Percentiles rank a stretch among this genome's conserved stretches.
Evolutionary conservation across 1,284 basidiomycete species (phyloP).

Genomic region (Cryptococcus jaspeensis): DNA sequence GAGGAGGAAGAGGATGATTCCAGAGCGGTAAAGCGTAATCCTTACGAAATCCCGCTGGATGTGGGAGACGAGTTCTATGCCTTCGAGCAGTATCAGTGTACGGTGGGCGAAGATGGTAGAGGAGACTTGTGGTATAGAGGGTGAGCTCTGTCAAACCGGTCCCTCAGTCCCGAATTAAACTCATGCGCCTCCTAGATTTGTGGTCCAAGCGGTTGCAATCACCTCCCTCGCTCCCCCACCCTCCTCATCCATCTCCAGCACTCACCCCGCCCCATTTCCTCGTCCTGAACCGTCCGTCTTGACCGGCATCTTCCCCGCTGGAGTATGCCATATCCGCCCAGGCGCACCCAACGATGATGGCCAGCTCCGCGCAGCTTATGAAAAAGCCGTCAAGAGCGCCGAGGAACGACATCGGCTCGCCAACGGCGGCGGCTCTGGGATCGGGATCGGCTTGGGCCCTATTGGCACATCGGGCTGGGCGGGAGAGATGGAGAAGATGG

Average conservation of each 20-base stretch:
- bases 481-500: slow-evolving; percentile 62
- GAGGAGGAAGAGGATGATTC: not conserved
- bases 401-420: slow-evolving; percentile 21
- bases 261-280: slow-evolving; percentile 22
- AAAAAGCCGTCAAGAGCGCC: slow-evolving; percentile 29
- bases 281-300: slow-evolving; percentile 69
- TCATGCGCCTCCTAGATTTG: slow-evolving; percentile 10
- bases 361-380: slow-evolving; percentile 63
- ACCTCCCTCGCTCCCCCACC: slow-evolving; percentile 29
- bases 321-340: slow-evolving; percentile 85
- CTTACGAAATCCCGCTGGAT: slow-evolving; percentile 52
- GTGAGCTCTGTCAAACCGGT: slow-evolving; percentile 54
- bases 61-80: slow-evolving; percentile 95
- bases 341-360: slow-evolving; percentile 86
- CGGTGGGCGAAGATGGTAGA: slow-evolving; percentile 58
- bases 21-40: slow-evolving; percentile 25
- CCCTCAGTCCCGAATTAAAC: no score
- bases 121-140: slow-evolving; percentile 84
- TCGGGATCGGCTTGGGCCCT: no score
- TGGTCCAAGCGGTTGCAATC: slow-evolving; percentile 43
- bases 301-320: slow-evolving; percentile 92
- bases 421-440: not conserved
- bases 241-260: slow-evolving; percentile 20
- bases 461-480: slow-evolving; percentile 8
- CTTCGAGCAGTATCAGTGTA: slow-evolving; percentile 74